Conservation (phyloP, 2,329 filamentous ascomycete species). For the Drechslerella coelobrocha region DNA sequence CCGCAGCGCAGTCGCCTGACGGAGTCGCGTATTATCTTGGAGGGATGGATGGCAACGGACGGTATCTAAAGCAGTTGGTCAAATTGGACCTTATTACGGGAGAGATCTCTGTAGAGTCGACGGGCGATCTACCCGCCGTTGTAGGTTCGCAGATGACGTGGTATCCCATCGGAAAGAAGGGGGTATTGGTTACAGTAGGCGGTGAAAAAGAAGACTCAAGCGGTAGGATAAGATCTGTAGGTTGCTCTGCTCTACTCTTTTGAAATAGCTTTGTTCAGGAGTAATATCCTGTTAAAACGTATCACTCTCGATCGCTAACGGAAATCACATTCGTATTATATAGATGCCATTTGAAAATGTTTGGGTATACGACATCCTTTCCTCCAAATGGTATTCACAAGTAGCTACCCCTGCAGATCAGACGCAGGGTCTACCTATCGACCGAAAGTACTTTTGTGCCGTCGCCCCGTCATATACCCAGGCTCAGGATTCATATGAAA, state of each 20-base stretch:
- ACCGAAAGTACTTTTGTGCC: slow-evolving; percentile 40
- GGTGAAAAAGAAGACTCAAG: slow-evolving; percentile 22
- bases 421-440: slow-evolving; percentile 22
- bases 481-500: slow-evolving; percentile 23
- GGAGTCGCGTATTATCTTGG: slow-evolving; percentile 31
- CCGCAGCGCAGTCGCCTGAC: slow-evolving; percentile 34
- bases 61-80: slow-evolving; percentile 27
- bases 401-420: slow-evolving; percentile 19
- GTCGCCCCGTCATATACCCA: slow-evolving; percentile 20
- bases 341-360: slow-evolving; percentile 30
- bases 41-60: slow-evolving; percentile 21
- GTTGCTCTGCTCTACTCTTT: neutral
- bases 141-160: slow-evolving; percentile 33
- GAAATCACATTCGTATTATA: neutral
- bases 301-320: neutral
- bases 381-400: slow-evolving; percentile 26
- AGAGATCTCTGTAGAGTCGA: slow-evolving; percentile 22
- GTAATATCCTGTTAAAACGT: neutral
- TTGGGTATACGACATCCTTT: slow-evolving; percentile 40
- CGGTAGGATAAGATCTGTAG: slow-evolving; percentile 27
- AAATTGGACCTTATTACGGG: slow-evolving; percentile 22
- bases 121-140: slow-evolving; percentile 17
- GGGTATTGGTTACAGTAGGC: slow-evolving; percentile 21
- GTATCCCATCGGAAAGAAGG: slow-evolving; percentile 38
- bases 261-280: neutral